phyloP scores from a whole-genome alignment of 192 early-diverging fungal species.

The Chytriomyces confervae region DNA sequence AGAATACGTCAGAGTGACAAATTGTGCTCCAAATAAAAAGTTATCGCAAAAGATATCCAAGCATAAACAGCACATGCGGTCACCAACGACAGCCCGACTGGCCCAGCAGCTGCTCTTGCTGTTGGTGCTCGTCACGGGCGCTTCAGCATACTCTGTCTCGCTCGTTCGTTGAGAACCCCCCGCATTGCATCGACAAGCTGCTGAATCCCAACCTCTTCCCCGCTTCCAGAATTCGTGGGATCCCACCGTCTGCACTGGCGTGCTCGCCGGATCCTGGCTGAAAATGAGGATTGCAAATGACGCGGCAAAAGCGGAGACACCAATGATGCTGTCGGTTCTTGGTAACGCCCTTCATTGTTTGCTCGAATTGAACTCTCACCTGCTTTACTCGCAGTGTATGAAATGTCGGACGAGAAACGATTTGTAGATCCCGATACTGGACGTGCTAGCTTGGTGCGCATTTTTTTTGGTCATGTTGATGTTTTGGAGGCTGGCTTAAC shows the following conservation, averaged over 20 bases:
- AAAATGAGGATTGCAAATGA: not conserved
- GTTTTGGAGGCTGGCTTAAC: constrained; percentile 3
- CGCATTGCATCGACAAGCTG: not conserved
- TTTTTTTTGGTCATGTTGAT: not conserved
- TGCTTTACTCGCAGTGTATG: constrained; percentile 41
- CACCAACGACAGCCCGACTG: too few species aligned
- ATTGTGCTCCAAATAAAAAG: too few species aligned
- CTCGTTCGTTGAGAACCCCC: not conserved
- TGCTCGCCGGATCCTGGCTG: constrained; percentile 8
- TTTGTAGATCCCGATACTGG: constrained; percentile 28
- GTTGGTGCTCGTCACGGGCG: too few species aligned
- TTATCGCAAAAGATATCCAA: too few species aligned
- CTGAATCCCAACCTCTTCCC: not conserved
- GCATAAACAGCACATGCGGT: too few species aligned
- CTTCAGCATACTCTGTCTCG: not conserved
- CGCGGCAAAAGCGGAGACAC: not conserved
- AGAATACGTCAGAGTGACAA: too few species aligned
- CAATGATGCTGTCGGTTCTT: constrained; percentile 7
- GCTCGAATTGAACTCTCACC: not conserved
- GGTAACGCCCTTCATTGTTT: constrained; percentile 6
- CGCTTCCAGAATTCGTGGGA: constrained; percentile 3
- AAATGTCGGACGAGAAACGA: constrained; percentile 38
- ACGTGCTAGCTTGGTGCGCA: constrained; percentile 23
- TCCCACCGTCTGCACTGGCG: constrained; percentile 14
- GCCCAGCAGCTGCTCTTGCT: too few species aligned